Percentiles rank a stretch among this genome's conserved stretches.
Evolutionary conservation across 768 basidiomycete genomes (phyloP).

Genomic region (Serendipita sp.): DNA sequence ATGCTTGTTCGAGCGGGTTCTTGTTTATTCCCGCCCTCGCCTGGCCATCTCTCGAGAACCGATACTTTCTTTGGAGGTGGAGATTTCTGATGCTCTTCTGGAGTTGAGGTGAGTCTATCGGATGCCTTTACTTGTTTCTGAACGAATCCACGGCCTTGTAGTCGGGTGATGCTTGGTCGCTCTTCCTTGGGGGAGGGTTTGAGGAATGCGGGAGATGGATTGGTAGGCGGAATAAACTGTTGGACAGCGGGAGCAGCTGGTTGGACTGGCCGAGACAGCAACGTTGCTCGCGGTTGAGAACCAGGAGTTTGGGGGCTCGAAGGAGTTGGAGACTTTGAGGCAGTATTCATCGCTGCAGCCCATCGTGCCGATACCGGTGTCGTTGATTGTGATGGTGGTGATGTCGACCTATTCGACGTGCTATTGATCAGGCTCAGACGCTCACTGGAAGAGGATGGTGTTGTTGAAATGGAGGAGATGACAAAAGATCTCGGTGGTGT

Average conservation of each 20-base stretch:
- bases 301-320: constrained; percentile 10
- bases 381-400: not conserved
- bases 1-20: not conserved
- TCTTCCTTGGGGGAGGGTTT: constrained; percentile 48
- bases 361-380: not conserved
- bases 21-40: not conserved
- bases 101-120: constrained; percentile 22
- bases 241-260: constrained; percentile 29
- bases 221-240: constrained; percentile 27
- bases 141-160: constrained; percentile 77
- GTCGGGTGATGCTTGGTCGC: constrained; percentile 64
- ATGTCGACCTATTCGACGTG: not conserved
- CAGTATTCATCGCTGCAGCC: constrained; percentile 12
- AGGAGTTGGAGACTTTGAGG: constrained; percentile 21
- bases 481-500: constrained; percentile 12
- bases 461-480: not conserved
- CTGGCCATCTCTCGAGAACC: constrained; percentile 62
- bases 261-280: not conserved
- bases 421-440: not conserved
- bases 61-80: constrained; percentile 21
- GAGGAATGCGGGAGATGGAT: constrained; percentile 42
- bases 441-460: not conserved
- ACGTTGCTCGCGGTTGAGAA: not conserved
- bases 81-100: constrained; percentile 13
- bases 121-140: constrained; percentile 66